These are phyloP conservation scores for Orbilia oligospora DNA, from an alignment of 2,329 filamentous ascomycete genomes.

Conservation along the genomic window DNA sequence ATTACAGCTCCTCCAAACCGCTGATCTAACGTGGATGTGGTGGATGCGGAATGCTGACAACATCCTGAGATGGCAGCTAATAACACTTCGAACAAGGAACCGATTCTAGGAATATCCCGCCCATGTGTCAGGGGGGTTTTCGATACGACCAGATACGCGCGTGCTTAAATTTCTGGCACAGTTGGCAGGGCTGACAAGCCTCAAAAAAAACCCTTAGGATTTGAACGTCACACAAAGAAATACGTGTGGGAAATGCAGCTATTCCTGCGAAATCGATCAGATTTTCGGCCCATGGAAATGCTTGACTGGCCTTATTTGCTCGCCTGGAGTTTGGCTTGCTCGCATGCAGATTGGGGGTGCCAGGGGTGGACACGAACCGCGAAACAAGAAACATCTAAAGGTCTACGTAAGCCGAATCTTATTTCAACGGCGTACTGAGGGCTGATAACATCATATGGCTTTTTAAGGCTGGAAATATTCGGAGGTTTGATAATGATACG, in stretches of 20 bases:
- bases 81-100: conserved; percentile 6
- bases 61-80: conserved; percentile 50
- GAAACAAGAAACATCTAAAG: background rate
- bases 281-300: background rate
- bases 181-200: conserved; percentile 5
- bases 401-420: conserved; percentile 23
- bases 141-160: conserved; percentile 12
- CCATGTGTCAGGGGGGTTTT: background rate
- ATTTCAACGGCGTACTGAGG: background rate
- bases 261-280: conserved; percentile 3
- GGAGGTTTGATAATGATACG: conserved; percentile 1
- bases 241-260: background rate
- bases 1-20: background rate
- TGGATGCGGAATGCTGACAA: conserved; percentile 19
- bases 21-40: conserved; percentile 23
- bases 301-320: conserved; percentile 28
- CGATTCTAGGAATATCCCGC: conserved; percentile 45
- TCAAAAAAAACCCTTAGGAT: background rate
- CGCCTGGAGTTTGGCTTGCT: conserved; percentile 29
- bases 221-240: background rate
- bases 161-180: background rate
- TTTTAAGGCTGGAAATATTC: background rate
- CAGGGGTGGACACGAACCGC: background rate
- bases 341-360: conserved; percentile 7
- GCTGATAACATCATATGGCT: background rate